A percentile compares a stretch with the other conserved stretches of the same genome.
Evolutionary conservation across 306 rosid species (phyloP).

Genomic region (Hylodesmum podocarpum): DNA sequence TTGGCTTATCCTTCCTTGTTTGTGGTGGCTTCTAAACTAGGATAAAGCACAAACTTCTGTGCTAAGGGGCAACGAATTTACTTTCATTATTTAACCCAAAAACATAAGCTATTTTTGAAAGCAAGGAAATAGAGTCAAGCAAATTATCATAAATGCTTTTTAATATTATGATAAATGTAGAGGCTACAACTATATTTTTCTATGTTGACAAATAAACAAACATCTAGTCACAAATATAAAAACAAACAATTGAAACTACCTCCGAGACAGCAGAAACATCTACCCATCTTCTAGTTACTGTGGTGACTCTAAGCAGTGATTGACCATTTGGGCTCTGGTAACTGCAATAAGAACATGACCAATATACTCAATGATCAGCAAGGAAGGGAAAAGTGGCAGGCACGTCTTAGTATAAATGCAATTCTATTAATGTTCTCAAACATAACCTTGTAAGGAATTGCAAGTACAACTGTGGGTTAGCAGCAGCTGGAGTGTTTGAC

Average conservation of each 20-base stretch:
- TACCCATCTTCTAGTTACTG: slow-evolving; percentile 79
- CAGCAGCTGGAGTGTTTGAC: slow-evolving; percentile 61
- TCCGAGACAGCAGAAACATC: slow-evolving; percentile 73
- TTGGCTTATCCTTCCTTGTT: not conserved
- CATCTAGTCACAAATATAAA: not conserved
- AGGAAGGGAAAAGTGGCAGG: not conserved
- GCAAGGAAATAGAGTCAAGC: not conserved
- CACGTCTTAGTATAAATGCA: not conserved
- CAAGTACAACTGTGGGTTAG: slow-evolving; percentile 76
- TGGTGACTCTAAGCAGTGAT: slow-evolving; percentile 77
- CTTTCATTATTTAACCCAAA: not conserved
- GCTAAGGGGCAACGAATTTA: not conserved
- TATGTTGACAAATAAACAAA: slow-evolving; percentile 1
- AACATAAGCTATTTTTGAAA: too few species aligned
- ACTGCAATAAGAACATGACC: slow-evolving; percentile 47
- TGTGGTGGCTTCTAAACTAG: not conserved
- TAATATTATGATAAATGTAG: not conserved
- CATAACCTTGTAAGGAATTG: slow-evolving; percentile 83
- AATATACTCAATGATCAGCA: slow-evolving; percentile 13
- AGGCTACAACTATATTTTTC: not conserved
- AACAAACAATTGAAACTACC: slow-evolving; percentile 47
- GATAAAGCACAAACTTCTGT: not conserved
- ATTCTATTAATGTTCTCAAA: not conserved
- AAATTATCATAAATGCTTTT: not conserved
- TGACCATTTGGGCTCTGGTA: slow-evolving; percentile 79